Conservation (phyloP, 2,329 filamentous ascomycete species). For the Xylaria digitata region DNA sequence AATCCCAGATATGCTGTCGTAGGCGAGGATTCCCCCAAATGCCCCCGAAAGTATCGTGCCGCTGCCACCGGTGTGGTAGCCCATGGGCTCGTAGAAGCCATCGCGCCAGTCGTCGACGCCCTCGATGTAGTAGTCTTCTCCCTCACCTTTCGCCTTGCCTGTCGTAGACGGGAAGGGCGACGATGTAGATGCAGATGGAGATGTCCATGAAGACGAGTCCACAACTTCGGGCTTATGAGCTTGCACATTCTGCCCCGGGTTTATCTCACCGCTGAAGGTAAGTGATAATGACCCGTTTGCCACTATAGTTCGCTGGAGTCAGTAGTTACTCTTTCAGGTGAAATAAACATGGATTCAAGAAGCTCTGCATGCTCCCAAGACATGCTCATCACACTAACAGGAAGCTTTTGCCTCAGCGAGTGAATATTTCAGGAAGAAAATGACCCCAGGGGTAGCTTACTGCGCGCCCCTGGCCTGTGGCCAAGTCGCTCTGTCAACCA, state of each 20-base stretch:
- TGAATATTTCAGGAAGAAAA: no score
- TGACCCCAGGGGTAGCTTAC: no score
- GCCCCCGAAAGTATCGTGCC: slow-evolving; percentile 58
- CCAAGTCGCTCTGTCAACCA: slow-evolving; percentile 66
- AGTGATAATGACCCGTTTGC: slow-evolving; percentile 63
- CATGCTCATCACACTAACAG: no score
- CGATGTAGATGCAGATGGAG: background rate
- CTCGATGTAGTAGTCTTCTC: slow-evolving; percentile 51
- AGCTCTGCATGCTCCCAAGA: no score
- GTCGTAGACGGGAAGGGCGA: background rate
- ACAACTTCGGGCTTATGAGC: slow-evolving; percentile 27
- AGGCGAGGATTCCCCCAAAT: slow-evolving; percentile 62
- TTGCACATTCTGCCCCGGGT: slow-evolving; percentile 52
- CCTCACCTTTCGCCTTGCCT: slow-evolving; percentile 39
- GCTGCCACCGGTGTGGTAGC: slow-evolving; percentile 66
- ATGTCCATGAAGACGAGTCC: background rate
- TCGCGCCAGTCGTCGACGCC: slow-evolving; percentile 63
- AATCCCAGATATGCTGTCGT: slow-evolving; percentile 64
- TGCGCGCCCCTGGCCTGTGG: slow-evolving; percentile 58
- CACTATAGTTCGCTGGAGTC: slow-evolving; percentile 43
- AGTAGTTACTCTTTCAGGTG: no score
- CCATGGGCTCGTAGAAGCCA: slow-evolving; percentile 69
- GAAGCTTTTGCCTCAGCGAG: no score
- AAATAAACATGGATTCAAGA: no score
- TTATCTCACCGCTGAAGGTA: slow-evolving; percentile 63